Evolutionary conservation across 2,329 filamentous ascomycete genomes (phyloP).

Genomic region (Byssothecium circinans): DNA sequence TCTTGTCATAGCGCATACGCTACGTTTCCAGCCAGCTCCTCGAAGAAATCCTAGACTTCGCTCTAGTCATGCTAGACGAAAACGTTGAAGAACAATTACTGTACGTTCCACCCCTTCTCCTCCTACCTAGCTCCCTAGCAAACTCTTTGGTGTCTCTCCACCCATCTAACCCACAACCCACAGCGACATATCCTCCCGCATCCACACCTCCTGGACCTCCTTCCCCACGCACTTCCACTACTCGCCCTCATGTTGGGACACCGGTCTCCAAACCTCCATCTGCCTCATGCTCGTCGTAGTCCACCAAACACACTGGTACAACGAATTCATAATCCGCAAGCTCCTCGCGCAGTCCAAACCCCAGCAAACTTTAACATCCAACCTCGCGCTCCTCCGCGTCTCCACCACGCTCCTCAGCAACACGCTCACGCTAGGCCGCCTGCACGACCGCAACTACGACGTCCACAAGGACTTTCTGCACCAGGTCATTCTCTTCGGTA

Average conservation of each 20-base stretch:
- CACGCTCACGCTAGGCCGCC: slow-evolving; percentile 27
- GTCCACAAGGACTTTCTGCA: slow-evolving; percentile 35
- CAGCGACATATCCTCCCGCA: slow-evolving; percentile 33
- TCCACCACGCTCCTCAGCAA: slow-evolving; percentile 31
- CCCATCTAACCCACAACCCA: neutral
- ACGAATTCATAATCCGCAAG: slow-evolving; percentile 41
- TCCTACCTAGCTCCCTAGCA: too few species aligned
- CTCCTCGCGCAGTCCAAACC: slow-evolving; percentile 30
- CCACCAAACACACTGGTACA: slow-evolving; percentile 38
- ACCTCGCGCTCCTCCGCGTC: slow-evolving; percentile 28
- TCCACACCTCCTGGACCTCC: slow-evolving; percentile 28
- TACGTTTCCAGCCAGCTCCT: slow-evolving; percentile 28
- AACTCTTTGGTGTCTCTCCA: too few species aligned
- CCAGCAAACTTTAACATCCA: slow-evolving; percentile 26
- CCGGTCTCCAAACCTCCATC: slow-evolving; percentile 22
- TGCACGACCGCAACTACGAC: slow-evolving; percentile 37
- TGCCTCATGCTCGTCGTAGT: slow-evolving; percentile 41
- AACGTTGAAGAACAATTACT: slow-evolving; percentile 24
- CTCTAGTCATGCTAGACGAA: slow-evolving; percentile 24
- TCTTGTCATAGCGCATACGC: slow-evolving; percentile 20
- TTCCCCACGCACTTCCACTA: slow-evolving; percentile 35
- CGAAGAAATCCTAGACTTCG: slow-evolving; percentile 39
- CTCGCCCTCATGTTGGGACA: slow-evolving; percentile 33
- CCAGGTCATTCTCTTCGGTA: slow-evolving; percentile 31
- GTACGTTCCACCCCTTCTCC: slow-evolving; percentile 4